Evolutionary conservation across 768 basidiomycete species (phyloP).

Genomic region (Phallus indusiatus): DNA sequence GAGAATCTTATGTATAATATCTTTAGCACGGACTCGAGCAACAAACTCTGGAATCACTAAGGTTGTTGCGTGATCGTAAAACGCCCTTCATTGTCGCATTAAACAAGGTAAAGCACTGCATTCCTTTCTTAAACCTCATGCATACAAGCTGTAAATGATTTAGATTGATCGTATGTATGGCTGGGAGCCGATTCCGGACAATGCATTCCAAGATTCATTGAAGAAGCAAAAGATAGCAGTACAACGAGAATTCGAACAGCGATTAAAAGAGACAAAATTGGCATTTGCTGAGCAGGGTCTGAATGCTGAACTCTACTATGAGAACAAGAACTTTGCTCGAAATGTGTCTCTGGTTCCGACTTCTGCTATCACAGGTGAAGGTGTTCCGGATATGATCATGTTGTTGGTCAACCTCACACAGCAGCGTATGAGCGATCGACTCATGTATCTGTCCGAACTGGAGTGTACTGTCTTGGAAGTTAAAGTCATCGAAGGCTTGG

Average conservation of each 20-base stretch:
- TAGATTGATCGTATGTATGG: conserved; percentile 97
- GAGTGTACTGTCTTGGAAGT: conserved; percentile 98
- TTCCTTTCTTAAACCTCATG: not conserved
- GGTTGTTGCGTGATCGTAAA: conserved; percentile 83
- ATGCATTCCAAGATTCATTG: conserved; percentile 66
- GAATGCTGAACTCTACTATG: conserved; percentile 92
- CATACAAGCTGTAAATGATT: not conserved
- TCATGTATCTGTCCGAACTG: conserved; percentile 97
- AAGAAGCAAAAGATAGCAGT: conserved; percentile 54
- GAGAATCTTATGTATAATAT: not conserved
- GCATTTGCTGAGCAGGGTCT: conserved; percentile 98
- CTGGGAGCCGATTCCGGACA: conserved; percentile 87
- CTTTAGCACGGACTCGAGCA: conserved; percentile 88
- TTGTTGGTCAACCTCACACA: conserved; percentile 94
- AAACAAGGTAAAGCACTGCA: conserved; percentile 63
- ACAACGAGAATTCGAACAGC: conserved; percentile 88
- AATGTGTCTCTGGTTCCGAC: conserved; percentile 97
- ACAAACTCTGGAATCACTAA: conserved; percentile 95
- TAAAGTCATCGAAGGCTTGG: conserved; percentile 96
- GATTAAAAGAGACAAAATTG: conserved; percentile 72
- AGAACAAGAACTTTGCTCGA: conserved; percentile 90
- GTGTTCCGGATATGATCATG: conserved; percentile 99
- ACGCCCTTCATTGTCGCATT: conserved; percentile 98
- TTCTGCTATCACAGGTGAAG: conserved; percentile 96
- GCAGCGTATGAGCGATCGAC: conserved; percentile 91